Base-by-base conservation (phyloP, 768 basidiomycete genomes). In the Lentinus brumalis region DNA sequence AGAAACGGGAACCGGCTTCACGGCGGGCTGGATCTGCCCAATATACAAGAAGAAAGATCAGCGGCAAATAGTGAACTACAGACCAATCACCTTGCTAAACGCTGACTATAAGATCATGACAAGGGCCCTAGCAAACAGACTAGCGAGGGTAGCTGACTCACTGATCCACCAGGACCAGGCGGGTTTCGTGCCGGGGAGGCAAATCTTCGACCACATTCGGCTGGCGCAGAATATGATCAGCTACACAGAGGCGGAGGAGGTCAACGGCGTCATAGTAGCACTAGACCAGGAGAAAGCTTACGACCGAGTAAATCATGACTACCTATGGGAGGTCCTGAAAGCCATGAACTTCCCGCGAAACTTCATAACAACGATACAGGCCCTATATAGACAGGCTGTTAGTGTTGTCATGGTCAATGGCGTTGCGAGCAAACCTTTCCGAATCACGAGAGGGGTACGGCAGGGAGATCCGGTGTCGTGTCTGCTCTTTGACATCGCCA, bases 1-100 rank as follows among this genome's bases (percentile, higher is more conserved):
- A 10, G 3, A 30, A 9, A 40, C 21, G 21, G 21, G 8, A 12
- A 14, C 42, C 4, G 3, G 0, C 18, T 82, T 77, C 51, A 29
- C 71, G 0, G 47, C 68, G 7, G 79, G 79, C 0, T 70, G 68
- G 66, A 69, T 74, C 58, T 70, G 76, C 69, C 78, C 74, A 0
- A 31, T 81, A 0, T 81, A 76, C 57, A 81, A 81, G 39, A 81
- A 81, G 45, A 72, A 65, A n/a, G 65, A 68, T 41, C 11, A 26
- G 14, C 29, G 35, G 5, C 45, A 61, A 1, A 62, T 67, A 10
- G 53, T 15, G 4, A 64, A 64, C 42, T 67, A 67, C 50, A 38
- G 66, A 7, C 68, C 68, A 0, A 69, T 69, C 3, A 69, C 68
- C 5, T 49, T 69, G 0, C 61, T 77, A 0, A 76, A 77, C 50